Evolutionary conservation across 148 eudicot species (phyloP).

Genomic region (Chenopodium suecicum): DNA sequence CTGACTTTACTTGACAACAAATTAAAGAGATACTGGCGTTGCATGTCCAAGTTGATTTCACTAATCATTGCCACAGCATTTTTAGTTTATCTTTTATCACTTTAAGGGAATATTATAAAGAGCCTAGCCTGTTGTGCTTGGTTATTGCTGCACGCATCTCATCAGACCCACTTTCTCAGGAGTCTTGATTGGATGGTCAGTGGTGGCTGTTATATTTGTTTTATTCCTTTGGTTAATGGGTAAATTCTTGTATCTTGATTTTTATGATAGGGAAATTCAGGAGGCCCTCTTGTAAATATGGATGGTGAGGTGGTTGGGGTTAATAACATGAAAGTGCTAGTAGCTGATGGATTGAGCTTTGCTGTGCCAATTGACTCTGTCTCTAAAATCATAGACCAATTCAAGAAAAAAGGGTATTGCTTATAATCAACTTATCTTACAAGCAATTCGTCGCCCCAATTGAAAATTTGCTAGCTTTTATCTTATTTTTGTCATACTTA

Average conservation of each 20-base stretch:
- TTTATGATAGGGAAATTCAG: slow-evolving; percentile 77
- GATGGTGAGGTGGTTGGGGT: slow-evolving; percentile 94
- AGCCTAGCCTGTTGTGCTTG: not conserved
- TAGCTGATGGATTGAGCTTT: slow-evolving; percentile 88
- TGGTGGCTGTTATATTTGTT: not conserved
- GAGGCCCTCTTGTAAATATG: slow-evolving; percentile 92
- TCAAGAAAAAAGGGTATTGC: slow-evolving; percentile 75
- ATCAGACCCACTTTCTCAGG: not conserved
- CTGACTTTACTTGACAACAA: not conserved
- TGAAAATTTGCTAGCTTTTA: not conserved
- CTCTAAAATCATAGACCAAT: slow-evolving; percentile 74
- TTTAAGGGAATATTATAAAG: not conserved
- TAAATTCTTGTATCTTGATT: not conserved
- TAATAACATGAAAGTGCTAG: slow-evolving; percentile 73
- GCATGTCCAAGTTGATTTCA: not conserved
- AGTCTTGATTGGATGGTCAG: not conserved
- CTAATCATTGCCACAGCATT: not conserved
- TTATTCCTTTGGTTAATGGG: not conserved
- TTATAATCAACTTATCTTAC: not conserved
- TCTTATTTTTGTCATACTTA: not conserved
- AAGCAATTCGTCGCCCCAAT: not conserved
- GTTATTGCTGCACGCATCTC: not conserved
- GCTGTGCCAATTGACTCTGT: slow-evolving; percentile 93
- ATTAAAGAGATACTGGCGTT: not conserved
- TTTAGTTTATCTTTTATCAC: not conserved